Evolutionary conservation across 164 flowering plant genomes (phyloP).

Genomic region (Dillenia turbinata): DNA sequence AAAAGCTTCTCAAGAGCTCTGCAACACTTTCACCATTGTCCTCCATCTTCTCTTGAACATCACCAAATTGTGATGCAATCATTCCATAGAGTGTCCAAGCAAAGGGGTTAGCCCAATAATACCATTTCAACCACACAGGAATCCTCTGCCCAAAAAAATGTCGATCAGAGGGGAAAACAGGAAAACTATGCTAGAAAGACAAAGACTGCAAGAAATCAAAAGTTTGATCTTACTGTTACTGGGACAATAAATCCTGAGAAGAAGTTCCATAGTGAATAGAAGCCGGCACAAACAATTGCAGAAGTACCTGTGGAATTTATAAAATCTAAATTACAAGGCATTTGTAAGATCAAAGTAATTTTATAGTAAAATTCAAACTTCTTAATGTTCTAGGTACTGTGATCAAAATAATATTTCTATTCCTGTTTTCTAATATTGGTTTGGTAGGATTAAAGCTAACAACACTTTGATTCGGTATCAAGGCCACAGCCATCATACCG

Average conservation of each 20-base stretch:
- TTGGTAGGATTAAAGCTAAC: too few species aligned
- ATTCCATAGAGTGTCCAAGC: not conserved
- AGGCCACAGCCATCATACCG: slow-evolving; percentile 15
- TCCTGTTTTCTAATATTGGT: too few species aligned
- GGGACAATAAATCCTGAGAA: slow-evolving; percentile 19
- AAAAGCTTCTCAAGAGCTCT: not conserved
- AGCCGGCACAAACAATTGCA: slow-evolving; percentile 8
- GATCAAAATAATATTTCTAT: too few species aligned
- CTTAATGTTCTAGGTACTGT: too few species aligned
- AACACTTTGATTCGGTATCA: slow-evolving; percentile 3
- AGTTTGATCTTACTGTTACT: slow-evolving; percentile 4
- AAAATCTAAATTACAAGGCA: too few species aligned
- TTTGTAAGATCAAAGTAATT: too few species aligned
- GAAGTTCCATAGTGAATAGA: slow-evolving; percentile 15
- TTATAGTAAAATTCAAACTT: too few species aligned
- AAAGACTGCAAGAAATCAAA: not conserved
- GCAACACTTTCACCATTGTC: not conserved
- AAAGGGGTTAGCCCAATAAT: not conserved
- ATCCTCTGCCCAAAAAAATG: not conserved
- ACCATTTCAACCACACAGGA: not conserved
- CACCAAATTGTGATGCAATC: slow-evolving; percentile 1
- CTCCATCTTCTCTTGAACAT: not conserved
- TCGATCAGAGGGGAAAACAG: too few species aligned
- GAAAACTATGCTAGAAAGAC: not conserved
- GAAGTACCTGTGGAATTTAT: not conserved